Evolutionary conservation across 176 grass and related monocot genomes (phyloP).

Genomic region (Ensete ventricosum): DNA sequence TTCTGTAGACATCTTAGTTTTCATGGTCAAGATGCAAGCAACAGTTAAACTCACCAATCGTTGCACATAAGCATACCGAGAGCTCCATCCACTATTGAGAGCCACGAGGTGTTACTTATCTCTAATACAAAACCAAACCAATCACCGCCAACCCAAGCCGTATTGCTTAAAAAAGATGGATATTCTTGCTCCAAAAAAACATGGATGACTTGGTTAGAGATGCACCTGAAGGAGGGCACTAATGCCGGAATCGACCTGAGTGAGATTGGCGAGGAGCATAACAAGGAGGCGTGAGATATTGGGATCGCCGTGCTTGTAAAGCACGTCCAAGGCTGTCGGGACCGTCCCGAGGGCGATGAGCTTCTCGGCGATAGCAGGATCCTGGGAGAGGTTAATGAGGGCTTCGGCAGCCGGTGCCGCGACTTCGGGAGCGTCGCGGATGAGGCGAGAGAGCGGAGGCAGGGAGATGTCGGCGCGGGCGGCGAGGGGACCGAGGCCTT

Average conservation of each 20-base stretch:
- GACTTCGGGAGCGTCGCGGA: conserved; percentile 36
- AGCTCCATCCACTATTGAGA: too few relatives aligned
- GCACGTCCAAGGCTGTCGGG: conserved; percentile 51
- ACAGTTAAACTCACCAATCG: too few relatives aligned
- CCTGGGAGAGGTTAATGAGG: conserved; percentile 83
- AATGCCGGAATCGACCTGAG: conserved; percentile 61
- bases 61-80: too few relatives aligned
- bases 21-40: too few relatives aligned
- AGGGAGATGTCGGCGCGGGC: conserved; percentile 38
- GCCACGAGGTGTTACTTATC: too few relatives aligned
- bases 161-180: too few relatives aligned
- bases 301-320: conserved; percentile 35
- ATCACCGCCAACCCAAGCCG: too few relatives aligned
- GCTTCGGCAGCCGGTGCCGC: conserved; percentile 57
- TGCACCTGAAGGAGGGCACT: conserved; percentile 54
- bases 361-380: conserved; percentile 34
- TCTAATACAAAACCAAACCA: too few relatives aligned
- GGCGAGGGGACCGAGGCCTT: conserved; percentile 46
- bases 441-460: conserved; percentile 41
- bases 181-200: background rate
- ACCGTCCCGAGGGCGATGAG: conserved; percentile 46
- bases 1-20: too few relatives aligned
- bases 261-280: conserved; percentile 91
- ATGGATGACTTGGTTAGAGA: background rate
- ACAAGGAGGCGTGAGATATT: conserved; percentile 50